Conservation (phyloP, 177 flowering plant genomes). For the Vitis hybrid region DNA sequence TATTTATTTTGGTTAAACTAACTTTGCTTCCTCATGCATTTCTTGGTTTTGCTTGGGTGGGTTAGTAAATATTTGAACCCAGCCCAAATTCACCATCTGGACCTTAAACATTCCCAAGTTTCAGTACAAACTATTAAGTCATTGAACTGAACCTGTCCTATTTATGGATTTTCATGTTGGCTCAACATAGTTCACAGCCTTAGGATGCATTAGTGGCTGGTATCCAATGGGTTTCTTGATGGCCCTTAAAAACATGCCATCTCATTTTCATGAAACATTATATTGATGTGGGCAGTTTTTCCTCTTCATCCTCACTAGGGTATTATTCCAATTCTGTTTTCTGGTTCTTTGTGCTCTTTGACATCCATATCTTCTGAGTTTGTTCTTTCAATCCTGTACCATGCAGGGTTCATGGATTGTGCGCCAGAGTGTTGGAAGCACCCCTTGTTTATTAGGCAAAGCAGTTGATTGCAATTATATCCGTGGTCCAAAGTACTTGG, state of each 20-base stretch:
- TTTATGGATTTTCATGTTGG: neutral
- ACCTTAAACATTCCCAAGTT: too few relatives aligned
- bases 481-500: slow-evolving; percentile 85
- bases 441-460: slow-evolving; percentile 93
- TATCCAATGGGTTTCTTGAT: neutral
- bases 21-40: too few relatives aligned
- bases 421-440: slow-evolving; percentile 99
- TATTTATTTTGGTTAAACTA: too few relatives aligned
- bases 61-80: too few relatives aligned
- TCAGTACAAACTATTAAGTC: too few relatives aligned
- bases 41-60: too few relatives aligned
- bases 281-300: neutral
- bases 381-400: slow-evolving; percentile 8
- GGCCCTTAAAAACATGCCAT: neutral
- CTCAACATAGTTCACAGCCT: neutral
- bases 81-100: too few relatives aligned
- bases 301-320: neutral
- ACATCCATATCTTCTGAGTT: neutral
- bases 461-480: slow-evolving; percentile 98
- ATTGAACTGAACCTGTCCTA: too few relatives aligned
- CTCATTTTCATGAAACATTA: too few relatives aligned
- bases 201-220: neutral
- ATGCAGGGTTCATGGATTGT: slow-evolving; percentile 99
- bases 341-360: slow-evolving; percentile 5
- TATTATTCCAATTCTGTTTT: neutral